Base-by-base conservation (phyloP, 805 yeast species). In the Lipomyces orientalis region DNA sequence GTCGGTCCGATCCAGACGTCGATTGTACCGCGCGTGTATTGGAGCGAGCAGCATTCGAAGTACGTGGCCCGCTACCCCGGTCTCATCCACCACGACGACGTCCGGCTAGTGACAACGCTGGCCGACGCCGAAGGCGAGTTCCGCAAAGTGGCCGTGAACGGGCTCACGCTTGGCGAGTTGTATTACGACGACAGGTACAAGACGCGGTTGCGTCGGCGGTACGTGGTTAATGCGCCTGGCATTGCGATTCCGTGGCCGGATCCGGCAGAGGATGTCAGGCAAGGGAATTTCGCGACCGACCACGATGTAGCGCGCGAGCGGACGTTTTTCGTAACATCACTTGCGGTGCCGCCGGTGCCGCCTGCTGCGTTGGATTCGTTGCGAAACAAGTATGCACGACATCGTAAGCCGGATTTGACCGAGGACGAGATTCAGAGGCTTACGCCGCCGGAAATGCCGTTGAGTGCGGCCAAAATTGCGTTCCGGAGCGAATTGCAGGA, bases 191-290 rank as follows among this genome's bases (percentile, higher is more conserved):
- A 85, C 57, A 86, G 89, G 72, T 88, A 89, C 78, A 88, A 88
- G 76, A 83, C 83, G 74, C 85, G 89, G 83, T 79, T 91, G 81
- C 97, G 97, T 37, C 86, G 86, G 67, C 86, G 98, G 78, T 86
- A 87, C 73, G 91, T 93, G 33, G 85, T 85, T 70, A 88, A 90
- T 72, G 88, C 89, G 73, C 86, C 85, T 54, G 84, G 87, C 62
- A 81, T 91, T 62, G 85, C 87, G 31, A 88, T 93, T 61, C 98
- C 98, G 63, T 94, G 97, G 97, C 97, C 97, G 51, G 72, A 69
- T 16, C 84, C 86, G 73, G 93, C 95, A 1, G 87, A 83, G 43
- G 80, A 82, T 0, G 85, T 85, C 19, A 31, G 31, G 22, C 54
- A 43, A 2, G 71, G 71, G 7, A 29, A 29, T 29, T 54, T 57